phyloP scores from a whole-genome alignment of 257 asterid species.

The Sherardia arvensis region DNA sequence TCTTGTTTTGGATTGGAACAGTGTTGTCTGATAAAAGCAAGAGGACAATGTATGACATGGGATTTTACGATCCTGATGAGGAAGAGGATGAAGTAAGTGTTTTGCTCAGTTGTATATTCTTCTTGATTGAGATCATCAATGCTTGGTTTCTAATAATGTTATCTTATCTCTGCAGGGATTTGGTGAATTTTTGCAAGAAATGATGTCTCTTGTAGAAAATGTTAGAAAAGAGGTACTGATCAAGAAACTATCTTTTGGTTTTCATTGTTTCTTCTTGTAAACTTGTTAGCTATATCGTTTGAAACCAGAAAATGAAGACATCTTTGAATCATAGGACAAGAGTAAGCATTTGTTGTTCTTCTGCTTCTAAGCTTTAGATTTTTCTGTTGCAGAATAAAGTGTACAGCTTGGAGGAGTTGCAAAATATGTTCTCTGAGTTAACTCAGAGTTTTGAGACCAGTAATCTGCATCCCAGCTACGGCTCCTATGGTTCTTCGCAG shows the following conservation, averaged over 20 bases:
- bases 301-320: background rate
- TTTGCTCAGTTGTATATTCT: background rate
- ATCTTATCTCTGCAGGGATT: slow-evolving; percentile 37
- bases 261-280: background rate
- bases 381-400: slow-evolving; percentile 35
- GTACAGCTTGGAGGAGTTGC: slow-evolving; percentile 54
- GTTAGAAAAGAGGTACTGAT: slow-evolving; percentile 50
- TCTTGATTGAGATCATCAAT: background rate
- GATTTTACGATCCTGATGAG: slow-evolving; percentile 46
- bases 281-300: background rate
- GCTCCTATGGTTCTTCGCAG: slow-evolving; percentile 10
- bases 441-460: slow-evolving; percentile 36
- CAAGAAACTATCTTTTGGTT: background rate
- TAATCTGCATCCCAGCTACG: slow-evolving; percentile 10
- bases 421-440: slow-evolving; percentile 71
- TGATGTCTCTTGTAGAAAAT: slow-evolving; percentile 57
- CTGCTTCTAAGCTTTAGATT: background rate
- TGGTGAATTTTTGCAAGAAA: slow-evolving; percentile 67
- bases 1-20: slow-evolving; percentile 16
- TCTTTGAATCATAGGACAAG: background rate
- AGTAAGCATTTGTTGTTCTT: background rate
- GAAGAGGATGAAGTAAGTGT: slow-evolving; percentile 54
- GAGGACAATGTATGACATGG: slow-evolving; percentile 67
- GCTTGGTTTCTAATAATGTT: background rate
- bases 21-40: slow-evolving; percentile 66